Percentiles rank a stretch among this genome's conserved stretches.
Conservation (phyloP, 148 eudicot genomes). For the Chenopodium suecicum region DNA sequence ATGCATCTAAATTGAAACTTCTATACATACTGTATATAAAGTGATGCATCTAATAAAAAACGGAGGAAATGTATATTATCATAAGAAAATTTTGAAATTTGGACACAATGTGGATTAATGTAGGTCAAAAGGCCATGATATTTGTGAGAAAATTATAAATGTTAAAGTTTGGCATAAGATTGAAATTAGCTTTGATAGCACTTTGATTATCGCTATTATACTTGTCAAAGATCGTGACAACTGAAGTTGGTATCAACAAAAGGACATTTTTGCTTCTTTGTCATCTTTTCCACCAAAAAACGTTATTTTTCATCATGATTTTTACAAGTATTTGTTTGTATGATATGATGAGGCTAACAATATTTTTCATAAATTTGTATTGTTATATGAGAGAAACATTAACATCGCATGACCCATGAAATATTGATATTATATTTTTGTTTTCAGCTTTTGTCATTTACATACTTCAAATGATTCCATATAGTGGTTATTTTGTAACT, state of each 20-base stretch:
- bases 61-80: no score
- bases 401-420: neutral
- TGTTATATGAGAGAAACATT: neutral
- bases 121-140: neutral
- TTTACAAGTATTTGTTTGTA: neutral
- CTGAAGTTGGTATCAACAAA: neutral
- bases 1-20: no score
- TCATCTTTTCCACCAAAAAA: neutral
- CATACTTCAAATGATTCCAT: conserved; percentile 6
- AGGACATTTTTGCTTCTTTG: conserved; percentile 3
- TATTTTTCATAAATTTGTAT: neutral
- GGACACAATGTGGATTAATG: no score
- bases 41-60: no score
- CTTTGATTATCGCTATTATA: neutral
- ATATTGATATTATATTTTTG: neutral
- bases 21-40: no score
- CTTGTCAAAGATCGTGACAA: neutral
- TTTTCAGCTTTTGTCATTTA: conserved; percentile 2
- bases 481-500: neutral
- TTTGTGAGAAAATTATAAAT: neutral
- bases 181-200: neutral
- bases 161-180: neutral
- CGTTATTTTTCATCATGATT: neutral
- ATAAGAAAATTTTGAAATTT: no score
- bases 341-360: neutral